Conservation (phyloP, 2,329 filamentous ascomycete genomes). For the Epichloe glyceriae region DNA sequence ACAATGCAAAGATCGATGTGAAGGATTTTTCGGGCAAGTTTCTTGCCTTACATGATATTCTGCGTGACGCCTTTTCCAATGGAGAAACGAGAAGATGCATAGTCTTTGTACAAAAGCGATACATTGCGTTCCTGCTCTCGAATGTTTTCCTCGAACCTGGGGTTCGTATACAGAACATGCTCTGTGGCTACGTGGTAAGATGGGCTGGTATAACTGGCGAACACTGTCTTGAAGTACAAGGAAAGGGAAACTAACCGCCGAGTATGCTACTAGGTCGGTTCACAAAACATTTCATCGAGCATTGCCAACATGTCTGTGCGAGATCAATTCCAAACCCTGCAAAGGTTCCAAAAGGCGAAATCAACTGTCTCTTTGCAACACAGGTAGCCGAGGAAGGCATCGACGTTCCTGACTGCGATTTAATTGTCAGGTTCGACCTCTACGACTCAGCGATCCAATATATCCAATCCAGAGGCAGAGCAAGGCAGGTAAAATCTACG, state of each 20-base stretch:
- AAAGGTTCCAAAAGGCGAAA: constrained; percentile 45
- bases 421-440: constrained; percentile 67
- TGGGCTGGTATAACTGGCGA: background rate
- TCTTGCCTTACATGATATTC: constrained; percentile 42
- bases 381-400: constrained; percentile 56
- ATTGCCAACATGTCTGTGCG: constrained; percentile 55
- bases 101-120: constrained; percentile 70
- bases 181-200: constrained; percentile 48
- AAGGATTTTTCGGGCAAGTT: constrained; percentile 61
- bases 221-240: background rate
- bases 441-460: constrained; percentile 89
- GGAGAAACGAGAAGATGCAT: constrained; percentile 51
- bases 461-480: constrained; percentile 81
- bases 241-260: background rate
- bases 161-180: constrained; percentile 46
- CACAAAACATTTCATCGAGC: constrained; percentile 21
- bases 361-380: constrained; percentile 55
- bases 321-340: constrained; percentile 61
- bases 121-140: constrained; percentile 61
- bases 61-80: constrained; percentile 51
- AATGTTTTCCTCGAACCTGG: constrained; percentile 48
- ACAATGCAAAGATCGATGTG: constrained; percentile 6
- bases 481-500: constrained; percentile 61
- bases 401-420: constrained; percentile 54
- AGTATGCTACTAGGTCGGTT: constrained; percentile 16